Base-by-base conservation (phyloP, 2,329 filamentous ascomycete species). In the Cordyceps militaris region DNA sequence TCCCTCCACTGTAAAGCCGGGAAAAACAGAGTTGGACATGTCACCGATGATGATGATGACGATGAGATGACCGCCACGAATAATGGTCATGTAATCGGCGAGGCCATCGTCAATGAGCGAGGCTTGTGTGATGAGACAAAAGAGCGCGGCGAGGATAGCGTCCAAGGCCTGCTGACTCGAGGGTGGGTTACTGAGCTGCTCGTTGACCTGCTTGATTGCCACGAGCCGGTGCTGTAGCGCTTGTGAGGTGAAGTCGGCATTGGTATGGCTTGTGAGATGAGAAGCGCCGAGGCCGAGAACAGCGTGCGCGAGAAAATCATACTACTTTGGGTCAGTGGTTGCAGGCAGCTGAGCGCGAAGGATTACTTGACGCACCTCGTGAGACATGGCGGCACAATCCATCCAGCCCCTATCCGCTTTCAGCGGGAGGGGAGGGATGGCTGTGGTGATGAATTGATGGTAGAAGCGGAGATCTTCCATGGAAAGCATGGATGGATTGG, bases 391-490 rank as follows among this genome's bases (percentile, higher is more conserved):
- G 3, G 70, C 70, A 1, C 69, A 69, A 23, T 69, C 61, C 48
- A 61, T 64, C 72, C 72, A 74, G 0, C 73, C 60, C 6, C 64
- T 62, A 4, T 66, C 66, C 3, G 66, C 67, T 16, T 62, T 61
- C 1, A 74, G 58, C 6, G 72, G 73, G 9, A 74, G 56, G 1
- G 71, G 69, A 2, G 71, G 72, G 44, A 70, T 71, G 4, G 76
- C 77, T 2, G 70, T 65, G 1, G 74, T 67, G 13, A 80, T 62
- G 59, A 79, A 80, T 60, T 79, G 77, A 59, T 79, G 76, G 60
- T 79, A 79, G 61, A 79, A 77, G 8, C 74, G 69, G 66, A 81
- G 70, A 61, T 80, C 77, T 43, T 76, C 68, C 16, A 73, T 63
- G 26, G 66, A 69, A 57, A 77, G 75, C 30, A 50, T 57, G 24